Base-by-base conservation (phyloP, 23 red algal species). In the Gracilariopsis chorda region DNA sequence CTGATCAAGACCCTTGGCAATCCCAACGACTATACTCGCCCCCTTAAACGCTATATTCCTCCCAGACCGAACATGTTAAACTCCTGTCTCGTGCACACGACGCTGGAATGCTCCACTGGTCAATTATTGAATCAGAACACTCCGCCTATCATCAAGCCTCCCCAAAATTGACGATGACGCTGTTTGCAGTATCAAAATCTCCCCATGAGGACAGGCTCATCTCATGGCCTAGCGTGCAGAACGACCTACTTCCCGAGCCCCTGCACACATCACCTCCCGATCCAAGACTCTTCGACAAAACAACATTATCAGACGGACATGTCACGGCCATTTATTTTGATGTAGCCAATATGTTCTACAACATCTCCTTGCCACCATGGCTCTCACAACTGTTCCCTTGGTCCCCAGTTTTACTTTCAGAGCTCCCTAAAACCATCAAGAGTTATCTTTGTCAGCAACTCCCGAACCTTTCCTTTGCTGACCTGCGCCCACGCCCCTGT, bases 281-380 rank as follows among this genome's bases (percentile, higher is more conserved):
- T 19, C 77, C 77, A 58, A 40, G 46, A 10, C 46, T 81, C 20
- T 81, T 81, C 48, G 46, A 51, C 4, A 55, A 58, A 25, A 58
- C 14, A 58, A 58, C n/a, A 6, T 56, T 81, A 25, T 3, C 53
- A 19, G 3, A 19, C 28, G 53, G 6, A 6, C 28, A 19, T 6
- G n/a, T 25, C 28, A 25, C 53, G 5, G 53, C 53, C 5, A 58
- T 58, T 25, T 81, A 81, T 28, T 47, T 81, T 16, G 77, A 81
- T 19, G 39, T 81, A 0, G 77, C 12, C 17, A 81, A 81, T 33
- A 81, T 81, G 45, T 81, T 81, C 51, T 51, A 81, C 77, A 81
- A 56, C 52, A 81, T 81, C 4, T 51, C 25, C 17, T 51, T 81
- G 19, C 48, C 77, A 16, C 13, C 23, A 1, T 57, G 48, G 2